These are phyloP conservation scores for Fraxinus sp. DNA, from an alignment of 305 asterid species.

Conservation along the genomic window DNA sequence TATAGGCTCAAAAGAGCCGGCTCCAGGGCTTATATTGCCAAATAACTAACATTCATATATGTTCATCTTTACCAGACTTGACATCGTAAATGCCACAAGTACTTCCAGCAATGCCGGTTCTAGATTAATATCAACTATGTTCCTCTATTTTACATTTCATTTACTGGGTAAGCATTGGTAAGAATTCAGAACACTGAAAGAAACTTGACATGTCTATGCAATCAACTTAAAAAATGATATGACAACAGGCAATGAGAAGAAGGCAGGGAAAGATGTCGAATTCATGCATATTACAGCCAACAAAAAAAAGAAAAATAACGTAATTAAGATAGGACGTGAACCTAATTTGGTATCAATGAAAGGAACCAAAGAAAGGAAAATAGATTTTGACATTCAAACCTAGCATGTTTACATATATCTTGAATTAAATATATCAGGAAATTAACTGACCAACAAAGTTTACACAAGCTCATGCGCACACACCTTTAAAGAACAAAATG, in stretches of 20 bases:
- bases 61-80: neutral
- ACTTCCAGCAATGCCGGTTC: neutral
- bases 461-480: neutral
- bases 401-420: neutral
- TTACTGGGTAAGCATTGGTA: neutral
- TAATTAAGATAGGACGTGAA: neutral
- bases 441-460: neutral
- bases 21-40: neutral
- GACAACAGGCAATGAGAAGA: neutral
- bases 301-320: neutral
- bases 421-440: neutral
- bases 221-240: neutral
- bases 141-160: neutral
- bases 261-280: neutral
- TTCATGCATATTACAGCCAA: neutral
- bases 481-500: conserved; percentile 92
- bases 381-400: neutral
- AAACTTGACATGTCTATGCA: neutral
- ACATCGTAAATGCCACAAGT: neutral
- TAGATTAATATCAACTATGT: neutral
- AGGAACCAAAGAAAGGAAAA: neutral
- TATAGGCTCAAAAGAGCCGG: neutral
- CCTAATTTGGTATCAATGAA: neutral
- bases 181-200: neutral
- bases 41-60: neutral